A percentile compares a stretch with the other conserved stretches of the same genome.
These are phyloP conservation scores for Beauveria asiatica DNA, from an alignment of 2,329 filamentous ascomycete species.

Conservation along the genomic window DNA sequence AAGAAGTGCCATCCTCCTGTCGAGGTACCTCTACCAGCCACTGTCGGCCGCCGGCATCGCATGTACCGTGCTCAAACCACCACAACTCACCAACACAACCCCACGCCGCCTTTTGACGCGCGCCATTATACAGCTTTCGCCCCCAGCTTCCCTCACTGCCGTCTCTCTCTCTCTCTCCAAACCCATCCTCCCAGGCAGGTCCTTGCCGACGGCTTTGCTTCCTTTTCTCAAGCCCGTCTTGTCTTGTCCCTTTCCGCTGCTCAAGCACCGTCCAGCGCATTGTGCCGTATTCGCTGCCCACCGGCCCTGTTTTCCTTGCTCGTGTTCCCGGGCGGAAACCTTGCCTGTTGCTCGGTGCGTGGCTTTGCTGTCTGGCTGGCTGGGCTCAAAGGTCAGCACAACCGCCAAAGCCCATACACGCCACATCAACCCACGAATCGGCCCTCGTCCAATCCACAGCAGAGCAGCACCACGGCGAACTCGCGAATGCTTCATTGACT, in stretches of 20 bases:
- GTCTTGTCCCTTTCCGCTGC: neutral
- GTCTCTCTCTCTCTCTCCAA: neutral
- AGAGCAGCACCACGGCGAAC: neutral
- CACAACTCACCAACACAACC: constrained; percentile 9
- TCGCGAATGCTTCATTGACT: constrained; percentile 7
- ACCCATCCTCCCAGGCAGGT: constrained; percentile 4
- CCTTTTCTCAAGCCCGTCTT: neutral
- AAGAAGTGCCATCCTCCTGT: neutral
- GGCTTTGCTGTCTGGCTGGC: constrained; percentile 6
- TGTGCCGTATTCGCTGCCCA: neutral
- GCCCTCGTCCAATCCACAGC: neutral
- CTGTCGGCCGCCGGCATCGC: neutral
- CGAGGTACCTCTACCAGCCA: neutral
- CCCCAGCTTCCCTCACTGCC: constrained; percentile 4
- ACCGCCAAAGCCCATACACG: constrained; percentile 17
- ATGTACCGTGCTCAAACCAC: neutral
- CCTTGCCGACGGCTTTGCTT: constrained; percentile 7
- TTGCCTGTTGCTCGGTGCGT: constrained; percentile 4
- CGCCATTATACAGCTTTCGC: constrained; percentile 11
- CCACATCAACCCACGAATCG: constrained; percentile 2
- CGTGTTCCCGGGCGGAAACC: neutral
- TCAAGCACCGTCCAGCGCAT: neutral
- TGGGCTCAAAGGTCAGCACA: constrained; percentile 11
- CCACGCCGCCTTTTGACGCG: constrained; percentile 11
- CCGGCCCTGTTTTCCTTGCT: neutral